Percentiles rank a stretch among this genome's conserved stretches.
These are phyloP conservation scores for Brassica rapa DNA, from an alignment of 345 rosid genomes.

Conservation along the genomic window DNA sequence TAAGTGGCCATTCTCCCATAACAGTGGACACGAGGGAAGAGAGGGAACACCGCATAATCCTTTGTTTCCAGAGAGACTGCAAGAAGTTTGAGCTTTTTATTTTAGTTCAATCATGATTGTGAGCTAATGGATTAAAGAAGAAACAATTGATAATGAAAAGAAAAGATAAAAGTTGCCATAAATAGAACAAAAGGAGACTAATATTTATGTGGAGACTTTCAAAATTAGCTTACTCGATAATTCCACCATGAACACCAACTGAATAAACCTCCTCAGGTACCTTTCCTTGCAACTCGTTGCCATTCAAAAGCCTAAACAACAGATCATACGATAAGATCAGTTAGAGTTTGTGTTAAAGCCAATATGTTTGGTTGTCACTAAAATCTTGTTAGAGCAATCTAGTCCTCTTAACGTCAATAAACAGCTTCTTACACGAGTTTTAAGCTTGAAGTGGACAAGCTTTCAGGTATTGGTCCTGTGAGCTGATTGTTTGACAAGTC, in stretches of 20 bases:
- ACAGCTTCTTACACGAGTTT: conserved; percentile 61
- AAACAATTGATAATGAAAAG: background rate
- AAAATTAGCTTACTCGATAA: conserved; percentile 64
- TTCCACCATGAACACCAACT: conserved; percentile 93
- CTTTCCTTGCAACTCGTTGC: conserved; percentile 71
- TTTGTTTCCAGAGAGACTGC: conserved; percentile 92
- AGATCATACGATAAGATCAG: conserved; percentile 12
- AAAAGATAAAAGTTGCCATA: conserved; percentile 4
- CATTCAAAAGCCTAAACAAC: conserved; percentile 61
- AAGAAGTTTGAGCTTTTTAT: background rate
- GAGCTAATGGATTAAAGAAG: conserved; percentile 8
- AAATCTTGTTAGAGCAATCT: background rate
- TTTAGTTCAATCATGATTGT: background rate
- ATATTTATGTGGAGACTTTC: background rate
- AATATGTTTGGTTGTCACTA: background rate
- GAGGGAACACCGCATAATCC: conserved; percentile 87
- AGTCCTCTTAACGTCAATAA: background rate
- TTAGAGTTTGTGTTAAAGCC: background rate
- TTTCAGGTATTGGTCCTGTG: conserved; percentile 82
- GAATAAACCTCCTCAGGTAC: conserved; percentile 88
- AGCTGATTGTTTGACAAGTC: conserved; percentile 86
- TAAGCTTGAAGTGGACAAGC: conserved; percentile 66
- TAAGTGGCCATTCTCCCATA: conserved; percentile 87
- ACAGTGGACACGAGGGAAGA: conserved; percentile 66
- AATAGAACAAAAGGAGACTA: background rate